Evolutionary conservation across 495 filamentous ascomycete genomes (phyloP).

Genomic region (Podospora pseudopauciseta): DNA sequence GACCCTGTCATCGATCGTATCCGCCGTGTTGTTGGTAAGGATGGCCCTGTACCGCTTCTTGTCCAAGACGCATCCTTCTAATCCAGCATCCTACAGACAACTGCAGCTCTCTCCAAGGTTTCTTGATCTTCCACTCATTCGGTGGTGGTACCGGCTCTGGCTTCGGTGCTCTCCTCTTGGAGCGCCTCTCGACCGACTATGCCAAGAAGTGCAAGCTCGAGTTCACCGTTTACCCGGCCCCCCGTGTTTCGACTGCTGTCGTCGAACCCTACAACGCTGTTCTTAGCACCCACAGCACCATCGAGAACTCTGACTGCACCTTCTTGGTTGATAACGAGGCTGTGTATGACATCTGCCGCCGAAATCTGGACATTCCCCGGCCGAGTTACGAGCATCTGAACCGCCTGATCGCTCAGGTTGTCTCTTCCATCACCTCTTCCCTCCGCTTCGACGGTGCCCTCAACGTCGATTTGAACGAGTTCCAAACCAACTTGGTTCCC

Average conservation of each 20-base stretch:
- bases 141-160: slow-evolving; percentile 90
- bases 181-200: slow-evolving; percentile 84
- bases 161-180: slow-evolving; percentile 81
- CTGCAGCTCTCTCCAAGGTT: slow-evolving; percentile 85
- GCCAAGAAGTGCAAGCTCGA: slow-evolving; percentile 95
- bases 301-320: slow-evolving; percentile 90
- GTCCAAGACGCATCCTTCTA: slow-evolving; percentile 13
- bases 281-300: slow-evolving; percentile 86
- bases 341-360: slow-evolving; percentile 87
- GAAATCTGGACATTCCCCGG: slow-evolving; percentile 83
- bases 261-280: slow-evolving; percentile 95
- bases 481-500: slow-evolving; percentile 91
- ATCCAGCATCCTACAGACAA: slow-evolving; percentile 60
- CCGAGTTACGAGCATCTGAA: slow-evolving; percentile 86
- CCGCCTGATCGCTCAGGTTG: slow-evolving; percentile 85
- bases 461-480: slow-evolving; percentile 90
- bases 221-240: slow-evolving; percentile 85
- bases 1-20: slow-evolving; percentile 81
- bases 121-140: slow-evolving; percentile 92
- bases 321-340: slow-evolving; percentile 93
- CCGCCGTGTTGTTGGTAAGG: slow-evolving; percentile 71
- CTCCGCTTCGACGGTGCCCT: slow-evolving; percentile 87
- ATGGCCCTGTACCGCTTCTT: background rate
- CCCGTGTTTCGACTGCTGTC: slow-evolving; percentile 79
- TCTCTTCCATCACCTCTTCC: slow-evolving; percentile 87